Evolutionary conservation across 1,284 basidiomycete species (phyloP), one percentile per base, ranked within the genome.

Genomic region (Jaminaea rosea): DNA sequence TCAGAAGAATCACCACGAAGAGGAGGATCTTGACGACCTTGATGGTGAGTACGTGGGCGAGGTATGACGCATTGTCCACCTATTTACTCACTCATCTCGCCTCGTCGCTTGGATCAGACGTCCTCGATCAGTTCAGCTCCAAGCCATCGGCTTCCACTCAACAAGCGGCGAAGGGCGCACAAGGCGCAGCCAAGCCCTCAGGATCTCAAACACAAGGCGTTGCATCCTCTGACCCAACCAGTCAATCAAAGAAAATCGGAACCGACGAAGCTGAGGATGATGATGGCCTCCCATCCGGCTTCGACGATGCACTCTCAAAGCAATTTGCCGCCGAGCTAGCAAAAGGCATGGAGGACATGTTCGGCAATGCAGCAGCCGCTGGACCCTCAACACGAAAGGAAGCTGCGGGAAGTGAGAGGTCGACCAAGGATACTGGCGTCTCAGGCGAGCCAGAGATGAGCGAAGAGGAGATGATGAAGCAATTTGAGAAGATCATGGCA

Each of bases 291-390:
- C 17, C 39, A 7, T 23, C 39, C 13, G 39, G 23, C 13, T 42
- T 74, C 23, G 65, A 67, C n/a, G 65, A 63, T 13, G 49, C 60
- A 27, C 55, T 71, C 7, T 61, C 60, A 11, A 53, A 69, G 36
- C 70, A 83, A 47, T 88, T 90, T 66, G 82, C 85, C 37, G 78
- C 80, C 36, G 84, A 87, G 67, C 79, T 94, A 41, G 82, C 84
- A 5, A 79, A 81, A 67, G 85, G 83, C 27, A 93, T 96, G 89
- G 87, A 89, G 70, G 78, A 78, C n/a, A 79, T 94, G 42, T 82
- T 94, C 78, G 79, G 80, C 19, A 84, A 84, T 8, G 76, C 59
- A 49, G 51, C 56, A 32, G 24, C 53, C 21, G 51, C 62, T 21
- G 37, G 50, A 13, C 46, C 58, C 21, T 49, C 46, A 19, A 32